Evolutionary conservation across 306 rosid genomes (phyloP).

Genomic region (Fagus crenata): DNA sequence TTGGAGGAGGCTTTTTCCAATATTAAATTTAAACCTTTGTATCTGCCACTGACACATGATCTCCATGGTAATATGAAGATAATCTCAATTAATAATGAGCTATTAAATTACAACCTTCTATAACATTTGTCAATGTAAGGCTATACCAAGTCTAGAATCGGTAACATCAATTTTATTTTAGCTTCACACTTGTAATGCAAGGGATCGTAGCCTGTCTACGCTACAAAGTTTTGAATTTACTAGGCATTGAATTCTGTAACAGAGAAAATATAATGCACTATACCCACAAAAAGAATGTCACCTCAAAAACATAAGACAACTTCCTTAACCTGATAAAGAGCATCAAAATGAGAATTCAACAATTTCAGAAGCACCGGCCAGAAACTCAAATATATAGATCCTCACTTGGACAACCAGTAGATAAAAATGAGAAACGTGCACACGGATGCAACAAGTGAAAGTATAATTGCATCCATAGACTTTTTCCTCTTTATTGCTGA

Average conservation of each 20-base stretch:
- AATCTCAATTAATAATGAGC: too few species aligned
- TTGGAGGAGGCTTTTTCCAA: too few species aligned
- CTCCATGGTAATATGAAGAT: too few species aligned
- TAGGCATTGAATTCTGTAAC: slow-evolving; percentile 26
- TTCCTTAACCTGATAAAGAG: slow-evolving; percentile 19
- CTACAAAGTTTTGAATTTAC: slow-evolving; percentile 19
- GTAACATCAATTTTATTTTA: background rate
- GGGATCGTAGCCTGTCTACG: background rate
- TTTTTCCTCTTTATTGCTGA: slow-evolving; percentile 83
- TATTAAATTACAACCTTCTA: background rate
- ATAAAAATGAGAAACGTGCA: slow-evolving; percentile 86
- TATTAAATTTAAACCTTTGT: too few species aligned
- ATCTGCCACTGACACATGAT: too few species aligned
- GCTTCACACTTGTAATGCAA: background rate
- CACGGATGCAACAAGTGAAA: slow-evolving; percentile 79
- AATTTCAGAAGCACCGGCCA: slow-evolving; percentile 22
- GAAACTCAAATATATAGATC: slow-evolving; percentile 6
- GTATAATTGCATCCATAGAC: slow-evolving; percentile 88
- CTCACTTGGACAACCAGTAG: slow-evolving; percentile 92
- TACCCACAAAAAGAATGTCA: slow-evolving; percentile 18
- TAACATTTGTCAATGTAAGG: background rate
- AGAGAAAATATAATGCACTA: slow-evolving; percentile 36
- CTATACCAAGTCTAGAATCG: background rate
- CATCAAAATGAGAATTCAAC: slow-evolving; percentile 23
- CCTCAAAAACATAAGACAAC: slow-evolving; percentile 3